Evolutionary conservation across 768 basidiomycete species (phyloP), one percentile per base, ranked within the genome.

Genomic region (Phanerochaete carnosa): DNA sequence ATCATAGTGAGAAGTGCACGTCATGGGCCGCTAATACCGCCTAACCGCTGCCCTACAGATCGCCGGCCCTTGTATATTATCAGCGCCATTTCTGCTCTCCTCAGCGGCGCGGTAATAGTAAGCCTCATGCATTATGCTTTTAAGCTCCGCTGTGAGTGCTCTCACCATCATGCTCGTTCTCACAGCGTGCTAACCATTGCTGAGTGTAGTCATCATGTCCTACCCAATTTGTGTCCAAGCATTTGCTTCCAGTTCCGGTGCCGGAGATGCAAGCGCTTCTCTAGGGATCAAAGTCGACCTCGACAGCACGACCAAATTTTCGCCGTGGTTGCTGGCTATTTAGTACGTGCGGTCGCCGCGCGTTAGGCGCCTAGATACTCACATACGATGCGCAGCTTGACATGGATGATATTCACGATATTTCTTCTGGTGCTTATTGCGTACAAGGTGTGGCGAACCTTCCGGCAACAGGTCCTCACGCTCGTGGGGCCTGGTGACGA

Each of bases 401-500:
- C 23, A 16, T 58, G 59, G 63, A 32, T 51, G 3, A 30, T 43
- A 23, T 59, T 61, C 33, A 58, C 59, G 11, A 32, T 52, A 9
- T 29, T 55, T 22, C 56, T 64, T 4, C 55, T 64, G 2, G 59
- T 13, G 16, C 51, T 64, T 8, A 55, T 64, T 4, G 56, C 57
- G 26, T 46, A 39, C 33, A 57, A 55, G 33, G 59, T 57, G 3
- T 35, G 22, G 15, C 46, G 26, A 6, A 51, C 47, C 3, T 64
- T 53, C 33, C 47, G 56, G 23, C 15, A 43, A 11, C 49, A 19
- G 16, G 46, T 11, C 51, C 23, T 9, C 22, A 19, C n/a, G 15
- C 22, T 23, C 19, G n/a, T 16, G 54, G 35, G n/a, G 6, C 39
- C 12, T 23, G 39, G 43, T 22, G 33, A 35, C 16, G 46, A 45